These are phyloP conservation scores for Chalciporus sphaerocephalus DNA, from an alignment of 768 basidiomycete genomes.

Conservation along the genomic window DNA sequence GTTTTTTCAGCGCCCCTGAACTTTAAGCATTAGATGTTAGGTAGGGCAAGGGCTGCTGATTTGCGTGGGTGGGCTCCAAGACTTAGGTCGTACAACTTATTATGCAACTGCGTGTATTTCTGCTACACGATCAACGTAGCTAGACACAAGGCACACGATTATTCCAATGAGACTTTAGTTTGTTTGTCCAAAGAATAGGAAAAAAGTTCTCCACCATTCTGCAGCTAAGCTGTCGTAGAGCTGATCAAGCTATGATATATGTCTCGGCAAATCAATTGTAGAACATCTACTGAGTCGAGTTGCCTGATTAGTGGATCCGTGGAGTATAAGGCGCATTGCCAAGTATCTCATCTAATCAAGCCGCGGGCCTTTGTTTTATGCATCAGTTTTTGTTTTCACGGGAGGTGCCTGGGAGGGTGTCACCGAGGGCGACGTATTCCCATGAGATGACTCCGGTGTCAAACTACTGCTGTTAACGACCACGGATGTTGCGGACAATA, in stretches of 20 bases:
- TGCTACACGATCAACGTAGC: neutral
- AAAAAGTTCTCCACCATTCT: neutral
- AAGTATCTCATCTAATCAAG: constrained; percentile 28
- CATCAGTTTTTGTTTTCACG: constrained; percentile 13
- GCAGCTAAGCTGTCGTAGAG: neutral
- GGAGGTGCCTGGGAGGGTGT: constrained; percentile 21
- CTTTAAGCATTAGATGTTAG: too few species aligned
- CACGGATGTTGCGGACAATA: constrained; percentile 19
- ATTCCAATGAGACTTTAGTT: neutral
- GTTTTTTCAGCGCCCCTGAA: too few species aligned
- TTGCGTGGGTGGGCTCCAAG: too few species aligned
- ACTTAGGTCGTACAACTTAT: too few species aligned
- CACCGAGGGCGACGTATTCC: constrained; percentile 48
- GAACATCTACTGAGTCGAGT: too few species aligned
- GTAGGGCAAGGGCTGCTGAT: too few species aligned
- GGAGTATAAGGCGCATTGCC: neutral
- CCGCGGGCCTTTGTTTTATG: constrained; percentile 14
- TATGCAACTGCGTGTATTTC: too few species aligned
- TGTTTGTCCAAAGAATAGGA: neutral
- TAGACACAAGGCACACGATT: neutral
- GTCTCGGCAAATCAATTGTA: neutral
- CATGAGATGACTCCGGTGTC: constrained; percentile 60
- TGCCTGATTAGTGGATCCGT: neutral
- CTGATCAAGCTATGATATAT: neutral
- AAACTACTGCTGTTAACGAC: constrained; percentile 35